A percentile compares a stretch with the other conserved stretches of the same genome.
Evolutionary conservation across 2,329 filamentous ascomycete species (phyloP).

Genomic region (Fusarium udum): DNA sequence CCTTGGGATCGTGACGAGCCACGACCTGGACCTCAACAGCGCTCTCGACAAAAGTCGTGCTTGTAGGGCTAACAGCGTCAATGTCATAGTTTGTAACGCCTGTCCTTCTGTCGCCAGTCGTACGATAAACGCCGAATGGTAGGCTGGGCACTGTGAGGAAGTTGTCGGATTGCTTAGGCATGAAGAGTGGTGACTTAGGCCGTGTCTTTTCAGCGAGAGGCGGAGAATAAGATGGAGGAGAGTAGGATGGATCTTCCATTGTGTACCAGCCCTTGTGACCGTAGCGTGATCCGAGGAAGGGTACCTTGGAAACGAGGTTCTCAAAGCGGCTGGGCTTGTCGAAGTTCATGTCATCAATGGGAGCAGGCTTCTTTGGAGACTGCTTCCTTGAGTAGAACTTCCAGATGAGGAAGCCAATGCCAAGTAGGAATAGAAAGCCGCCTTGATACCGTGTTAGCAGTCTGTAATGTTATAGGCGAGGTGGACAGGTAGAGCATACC

Average conservation of each 20-base stretch:
- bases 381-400: conserved; percentile 29
- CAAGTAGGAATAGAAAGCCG: conserved; percentile 34
- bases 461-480: background rate
- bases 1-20: conserved; percentile 29
- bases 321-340: conserved; percentile 36
- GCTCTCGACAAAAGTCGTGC: conserved; percentile 38
- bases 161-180: conserved; percentile 36
- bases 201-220: conserved; percentile 37
- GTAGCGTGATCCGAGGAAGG: conserved; percentile 49
- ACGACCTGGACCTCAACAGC: conserved; percentile 37
- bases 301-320: conserved; percentile 46
- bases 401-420: conserved; percentile 38
- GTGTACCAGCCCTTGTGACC: conserved; percentile 49
- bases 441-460: conserved; percentile 20
- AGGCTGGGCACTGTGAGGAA: conserved; percentile 37
- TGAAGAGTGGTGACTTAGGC: conserved; percentile 14
- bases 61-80: conserved; percentile 36
- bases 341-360: conserved; percentile 34
- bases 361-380: conserved; percentile 7
- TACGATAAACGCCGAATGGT: conserved; percentile 30
- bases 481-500: conserved; percentile 20
- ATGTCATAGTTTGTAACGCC: conserved; percentile 19
- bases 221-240: conserved; percentile 14
- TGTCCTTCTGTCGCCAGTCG: conserved; percentile 11
- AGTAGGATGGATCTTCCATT: conserved; percentile 41